Percentiles rank a stretch among this genome's conserved stretches.
Conservation (phyloP, 257 asterid species). For the Coffea canephora region DNA sequence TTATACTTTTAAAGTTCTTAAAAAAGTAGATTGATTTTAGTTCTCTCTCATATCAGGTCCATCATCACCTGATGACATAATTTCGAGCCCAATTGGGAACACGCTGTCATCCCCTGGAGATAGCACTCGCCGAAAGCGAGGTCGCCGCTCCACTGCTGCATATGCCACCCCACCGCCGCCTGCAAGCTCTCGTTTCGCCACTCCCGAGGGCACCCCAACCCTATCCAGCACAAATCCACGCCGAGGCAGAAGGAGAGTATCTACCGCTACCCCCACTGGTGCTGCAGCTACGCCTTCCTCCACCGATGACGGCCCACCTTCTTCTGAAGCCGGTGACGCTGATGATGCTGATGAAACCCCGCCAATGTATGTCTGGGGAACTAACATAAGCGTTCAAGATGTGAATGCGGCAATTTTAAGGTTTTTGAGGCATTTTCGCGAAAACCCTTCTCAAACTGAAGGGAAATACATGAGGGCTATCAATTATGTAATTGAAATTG, state of each 20-base stretch:
- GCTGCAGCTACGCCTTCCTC: slow-evolving; percentile 69
- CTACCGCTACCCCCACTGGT: slow-evolving; percentile 42
- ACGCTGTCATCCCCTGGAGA: slow-evolving; percentile 72
- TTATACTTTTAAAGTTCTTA: not conserved
- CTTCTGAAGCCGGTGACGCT: slow-evolving; percentile 76
- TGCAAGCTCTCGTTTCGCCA: slow-evolving; percentile 44
- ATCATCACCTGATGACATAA: slow-evolving; percentile 64
- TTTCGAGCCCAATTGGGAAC: slow-evolving; percentile 83
- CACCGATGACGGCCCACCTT: slow-evolving; percentile 55
- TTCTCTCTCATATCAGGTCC: slow-evolving; percentile 42
- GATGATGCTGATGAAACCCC: slow-evolving; percentile 65
- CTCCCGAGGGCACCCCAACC: slow-evolving; percentile 75
- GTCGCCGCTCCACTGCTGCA: slow-evolving; percentile 45
- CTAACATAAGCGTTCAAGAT: slow-evolving; percentile 84
- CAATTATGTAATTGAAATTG: slow-evolving; percentile 67
- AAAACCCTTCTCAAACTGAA: slow-evolving; percentile 54
- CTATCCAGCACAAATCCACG: slow-evolving; percentile 51
- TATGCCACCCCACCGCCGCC: slow-evolving; percentile 66
- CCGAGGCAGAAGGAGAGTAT: slow-evolving; percentile 44
- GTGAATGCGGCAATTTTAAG: slow-evolving; percentile 82
- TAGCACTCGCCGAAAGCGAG: slow-evolving; percentile 54
- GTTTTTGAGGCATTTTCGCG: slow-evolving; percentile 83
- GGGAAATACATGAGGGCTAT: slow-evolving; percentile 83
- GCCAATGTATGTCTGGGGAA: slow-evolving; percentile 95
- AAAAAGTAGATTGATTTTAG: not conserved